Percentiles rank a stretch among this genome's conserved stretches.
phyloP scores from a whole-genome alignment of 176 grass and related monocot species.

The Pontederia crassipes region DNA sequence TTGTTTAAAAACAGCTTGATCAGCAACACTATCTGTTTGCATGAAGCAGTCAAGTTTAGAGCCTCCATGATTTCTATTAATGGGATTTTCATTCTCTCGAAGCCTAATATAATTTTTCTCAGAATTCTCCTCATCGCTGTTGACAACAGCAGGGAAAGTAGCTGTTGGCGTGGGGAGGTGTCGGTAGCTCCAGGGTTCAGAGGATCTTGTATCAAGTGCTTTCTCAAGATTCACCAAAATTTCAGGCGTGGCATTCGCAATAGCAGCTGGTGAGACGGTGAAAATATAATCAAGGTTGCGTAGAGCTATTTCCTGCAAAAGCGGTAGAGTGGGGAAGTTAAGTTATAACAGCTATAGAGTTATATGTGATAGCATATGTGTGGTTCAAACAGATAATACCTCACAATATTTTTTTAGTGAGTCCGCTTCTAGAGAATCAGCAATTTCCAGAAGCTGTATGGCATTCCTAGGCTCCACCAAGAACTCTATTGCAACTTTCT shows the following conservation, averaged over 20 bases:
- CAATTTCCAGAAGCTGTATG: constrained; percentile 90
- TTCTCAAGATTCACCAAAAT: constrained; percentile 74
- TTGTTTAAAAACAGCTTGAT: constrained; percentile 69
- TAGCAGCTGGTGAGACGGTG: constrained; percentile 51
- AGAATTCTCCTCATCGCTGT: constrained; percentile 66
- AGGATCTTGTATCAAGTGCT: constrained; percentile 69
- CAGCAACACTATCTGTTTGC: constrained; percentile 41
- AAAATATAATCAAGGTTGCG: constrained; percentile 98
- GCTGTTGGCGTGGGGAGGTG: constrained; percentile 81
- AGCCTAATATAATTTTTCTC: constrained; percentile 32
- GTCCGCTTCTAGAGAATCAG: constrained; percentile 82
- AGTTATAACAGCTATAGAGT: constrained; percentile 7
- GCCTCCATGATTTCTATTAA: constrained; percentile 38
- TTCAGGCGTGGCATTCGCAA: constrained; percentile 66
- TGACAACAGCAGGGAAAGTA: constrained; percentile 69
- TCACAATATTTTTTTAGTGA: constrained; percentile 84
- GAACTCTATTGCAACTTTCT: constrained; percentile 79
- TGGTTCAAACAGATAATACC: constrained; percentile 37
- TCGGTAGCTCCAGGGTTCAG: constrained; percentile 72
- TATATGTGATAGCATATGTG: background rate
- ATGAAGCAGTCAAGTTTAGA: constrained; percentile 55
- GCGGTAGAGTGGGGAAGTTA: constrained; percentile 13
- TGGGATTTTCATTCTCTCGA: constrained; percentile 34
- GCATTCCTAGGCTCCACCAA: constrained; percentile 82
- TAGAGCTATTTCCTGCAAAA: constrained; percentile 72